Percentiles rank a stretch among this genome's conserved stretches.
Conservation (phyloP, 2,329 filamentous ascomycete genomes). For the Aspergillus aculeatus region DNA sequence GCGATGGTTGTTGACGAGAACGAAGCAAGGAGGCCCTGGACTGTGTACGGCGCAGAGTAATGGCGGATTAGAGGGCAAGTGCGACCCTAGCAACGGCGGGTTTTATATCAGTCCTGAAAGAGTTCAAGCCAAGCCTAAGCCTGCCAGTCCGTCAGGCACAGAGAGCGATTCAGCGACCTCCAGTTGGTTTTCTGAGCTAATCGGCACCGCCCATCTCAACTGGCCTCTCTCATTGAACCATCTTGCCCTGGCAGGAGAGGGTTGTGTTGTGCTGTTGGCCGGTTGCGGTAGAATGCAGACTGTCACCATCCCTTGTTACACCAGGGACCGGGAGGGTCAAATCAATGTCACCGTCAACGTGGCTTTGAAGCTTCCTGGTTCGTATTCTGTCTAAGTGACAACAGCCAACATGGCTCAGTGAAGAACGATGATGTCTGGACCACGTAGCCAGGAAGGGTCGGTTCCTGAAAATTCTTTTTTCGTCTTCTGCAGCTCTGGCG, state of each 20-base stretch:
- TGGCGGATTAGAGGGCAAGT: background rate
- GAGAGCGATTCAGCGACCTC: background rate
- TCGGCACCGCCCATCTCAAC: background rate
- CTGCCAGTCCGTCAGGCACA: background rate
- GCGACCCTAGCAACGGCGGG: background rate
- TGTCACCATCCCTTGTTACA: background rate
- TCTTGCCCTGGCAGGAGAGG: too few relatives aligned
- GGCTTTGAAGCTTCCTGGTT: background rate
- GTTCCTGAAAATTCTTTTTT: background rate
- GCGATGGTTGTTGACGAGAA: background rate
- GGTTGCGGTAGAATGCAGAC: background rate
- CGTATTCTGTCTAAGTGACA: background rate
- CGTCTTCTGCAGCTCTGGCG: background rate
- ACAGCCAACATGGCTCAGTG: background rate
- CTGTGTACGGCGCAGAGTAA: background rate
- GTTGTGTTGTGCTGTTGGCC: background rate
- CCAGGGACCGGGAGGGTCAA: background rate
- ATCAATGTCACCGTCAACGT: background rate
- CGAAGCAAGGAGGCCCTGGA: background rate
- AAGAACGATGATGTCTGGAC: background rate
- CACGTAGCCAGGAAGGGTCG: background rate
- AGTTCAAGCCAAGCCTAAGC: background rate
- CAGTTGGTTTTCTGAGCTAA: background rate
- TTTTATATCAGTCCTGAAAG: background rate
- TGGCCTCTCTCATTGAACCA: too few relatives aligned